Base-by-base conservation (phyloP, 805 yeast genomes). In the Lipomyces spencermartinsiae region DNA sequence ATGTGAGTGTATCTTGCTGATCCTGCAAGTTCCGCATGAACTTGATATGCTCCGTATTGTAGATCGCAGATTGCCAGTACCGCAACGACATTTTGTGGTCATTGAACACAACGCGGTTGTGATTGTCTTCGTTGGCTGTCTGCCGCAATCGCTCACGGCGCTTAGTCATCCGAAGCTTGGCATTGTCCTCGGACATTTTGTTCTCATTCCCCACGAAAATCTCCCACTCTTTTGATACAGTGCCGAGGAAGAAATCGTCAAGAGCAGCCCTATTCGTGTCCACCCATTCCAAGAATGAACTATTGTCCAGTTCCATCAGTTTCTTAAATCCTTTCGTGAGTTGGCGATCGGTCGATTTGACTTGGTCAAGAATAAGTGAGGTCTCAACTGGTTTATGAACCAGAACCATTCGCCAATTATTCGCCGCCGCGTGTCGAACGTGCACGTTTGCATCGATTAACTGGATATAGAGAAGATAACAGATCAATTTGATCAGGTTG, bases 1-100 rank as follows among this genome's bases (percentile, higher is more conserved):
- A 85, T 34, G 83, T 81, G 14, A 83, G 76, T 73, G 86, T 89
- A 72, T 89, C 95, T 61, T 84, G 85, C 66, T 82, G 84, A 76
- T 91, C 97, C 73, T 89, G 93, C 2, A 82, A 74, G 62, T 84
- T 83, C 39, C 92, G 81, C 66, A 84, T 82, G 66, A 80, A 82
- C 66, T 83, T 84, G 73, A 62, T 80, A 83, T 57, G 74, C 75
- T 74, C 74, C 43, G 73, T 75, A 75, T 74, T 63, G 70, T 69
- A 59, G 61, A 71, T 74, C 12, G 74, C 73, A 12, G 67, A 59
- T 33, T 65, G 63, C 78, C 78, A 76, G 39, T 64, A 56, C 46
- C 66, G 60, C 43, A 71, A 35, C 16, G 73, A 59, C 39, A 63
- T 63, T 39, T 71, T 65, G 60, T 66, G 72, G 16, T 69, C 70